Evolutionary conservation across 805 yeast genomes (phyloP), one percentile per base, ranked within the genome.

Genomic region (Yueomyces sp.): DNA sequence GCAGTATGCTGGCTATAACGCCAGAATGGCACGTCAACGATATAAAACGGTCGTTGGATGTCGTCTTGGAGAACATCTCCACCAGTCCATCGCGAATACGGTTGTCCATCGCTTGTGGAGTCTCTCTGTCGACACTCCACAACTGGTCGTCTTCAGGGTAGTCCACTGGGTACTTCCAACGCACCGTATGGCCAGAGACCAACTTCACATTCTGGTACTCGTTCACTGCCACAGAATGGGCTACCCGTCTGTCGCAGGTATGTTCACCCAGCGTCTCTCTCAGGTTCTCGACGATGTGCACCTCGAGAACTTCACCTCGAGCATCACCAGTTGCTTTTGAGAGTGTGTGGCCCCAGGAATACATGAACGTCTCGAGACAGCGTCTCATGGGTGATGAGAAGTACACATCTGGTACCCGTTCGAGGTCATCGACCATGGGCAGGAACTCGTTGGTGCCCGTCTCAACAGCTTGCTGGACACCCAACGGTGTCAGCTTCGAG

Each of bases 341-440:
- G 9, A 57, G 58, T 2, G 58, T 67, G 27, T 83, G 94, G 85
- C 54, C 63, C 11, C 59, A 60, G 1, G 85, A 77, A 39, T 67
- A 57, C 4, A 66, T 62, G 48, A 73, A 64, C 0, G 86, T 80
- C 51, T 70, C 70, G n/a, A 73, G 63, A 27, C 83, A 74, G 52
- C 86, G 66, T 40, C 80, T 76, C 60, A 80, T 69, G 0, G 86
- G 85, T 2, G 83, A 77, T 30, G 71, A 69, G 55, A 72, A 80
- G 48, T 73, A 76, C 38, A 61, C 65, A 27, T 68, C 57, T 0
- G 85, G 85, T n/a, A 74, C 49, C 4, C 80, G 76, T 3, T 75
- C 74, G 2, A 77, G 72, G n/a, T 60, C 55, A 12, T 45, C 42
- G 27, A 47, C 47, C 36, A 57, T 44, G 5, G 59, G 59, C 19